These are phyloP conservation scores for Sporothrix humicola DNA, from an alignment of 2,329 filamentous ascomycete species.

Conservation along the genomic window DNA sequence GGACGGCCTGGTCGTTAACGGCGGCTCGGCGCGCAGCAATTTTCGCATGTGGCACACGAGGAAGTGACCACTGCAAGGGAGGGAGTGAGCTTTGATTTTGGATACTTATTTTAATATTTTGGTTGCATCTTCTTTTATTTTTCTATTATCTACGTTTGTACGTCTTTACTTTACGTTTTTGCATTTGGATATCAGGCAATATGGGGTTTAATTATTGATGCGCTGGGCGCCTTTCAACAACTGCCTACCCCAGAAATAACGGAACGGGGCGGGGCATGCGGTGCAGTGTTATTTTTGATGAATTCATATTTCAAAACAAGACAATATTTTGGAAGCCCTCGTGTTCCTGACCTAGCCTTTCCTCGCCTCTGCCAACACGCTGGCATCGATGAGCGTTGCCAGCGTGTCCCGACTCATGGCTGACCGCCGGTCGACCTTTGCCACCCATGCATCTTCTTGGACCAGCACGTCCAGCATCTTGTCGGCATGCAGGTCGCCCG, in stretches of 20 bases:
- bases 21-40: conserved; percentile 43
- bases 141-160: too few species aligned
- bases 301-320: too few species aligned
- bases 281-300: background rate
- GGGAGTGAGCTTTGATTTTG: background rate
- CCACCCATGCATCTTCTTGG: conserved; percentile 31
- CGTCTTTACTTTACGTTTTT: background rate
- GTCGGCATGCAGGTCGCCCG: conserved; percentile 34
- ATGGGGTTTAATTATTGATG: background rate
- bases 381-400: conserved; percentile 30
- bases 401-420: conserved; percentile 19
- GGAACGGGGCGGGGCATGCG: too few species aligned
- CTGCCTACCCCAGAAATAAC: background rate
- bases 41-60: conserved; percentile 31
- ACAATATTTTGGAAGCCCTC: conserved; percentile 41
- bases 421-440: conserved; percentile 22
- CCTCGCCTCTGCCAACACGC: conserved; percentile 28
- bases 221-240: conserved; percentile 23
- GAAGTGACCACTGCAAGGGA: background rate
- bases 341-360: conserved; percentile 41
- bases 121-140: background rate
- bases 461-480: conserved; percentile 27
- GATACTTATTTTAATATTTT: background rate
- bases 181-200: background rate
- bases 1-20: conserved; percentile 53